phyloP scores from a whole-genome alignment of 1,284 basidiomycete genomes.

The Naganishia liquefaciens region DNA sequence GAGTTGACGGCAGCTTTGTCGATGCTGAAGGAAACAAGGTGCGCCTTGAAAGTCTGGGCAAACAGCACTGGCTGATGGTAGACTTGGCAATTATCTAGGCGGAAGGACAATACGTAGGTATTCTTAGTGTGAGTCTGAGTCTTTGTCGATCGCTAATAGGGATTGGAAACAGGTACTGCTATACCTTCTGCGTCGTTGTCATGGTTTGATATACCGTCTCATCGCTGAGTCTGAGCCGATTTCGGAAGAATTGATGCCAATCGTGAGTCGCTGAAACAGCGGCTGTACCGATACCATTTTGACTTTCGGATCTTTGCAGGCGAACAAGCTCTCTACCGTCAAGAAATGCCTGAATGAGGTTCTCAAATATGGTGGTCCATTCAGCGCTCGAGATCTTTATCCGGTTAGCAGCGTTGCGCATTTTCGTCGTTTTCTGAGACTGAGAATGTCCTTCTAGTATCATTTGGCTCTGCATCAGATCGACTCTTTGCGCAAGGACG shows the following conservation, averaged over 20 bases:
- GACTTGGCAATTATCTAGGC: slow-evolving; percentile 28
- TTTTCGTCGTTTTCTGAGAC: slow-evolving; percentile 4
- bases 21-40: slow-evolving; percentile 85
- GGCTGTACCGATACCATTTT: not conserved
- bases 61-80: not conserved
- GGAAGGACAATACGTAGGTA: slow-evolving; percentile 46
- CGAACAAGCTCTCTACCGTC: slow-evolving; percentile 88
- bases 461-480: slow-evolving; percentile 95
- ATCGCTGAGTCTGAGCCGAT: slow-evolving; percentile 98
- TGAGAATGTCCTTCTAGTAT: slow-evolving; percentile 62
- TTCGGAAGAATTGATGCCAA: slow-evolving; percentile 96
- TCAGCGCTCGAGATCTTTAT: slow-evolving; percentile 92
- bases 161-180: slow-evolving; percentile 69
- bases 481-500: slow-evolving; percentile 87
- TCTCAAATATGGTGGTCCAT: slow-evolving; percentile 92
- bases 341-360: slow-evolving; percentile 98
- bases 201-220: slow-evolving; percentile 90
- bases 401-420: slow-evolving; percentile 62
- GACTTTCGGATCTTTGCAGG: slow-evolving; percentile 65
- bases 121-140: not conserved
- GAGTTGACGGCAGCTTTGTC: slow-evolving; percentile 94
- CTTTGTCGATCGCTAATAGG: not conserved
- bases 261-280: slow-evolving; percentile 61
- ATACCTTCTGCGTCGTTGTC: slow-evolving; percentile 90
- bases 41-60: not conserved